phyloP scores from a whole-genome alignment of 2,329 filamentous ascomycete genomes.

The Hypocreales sp. region DNA sequence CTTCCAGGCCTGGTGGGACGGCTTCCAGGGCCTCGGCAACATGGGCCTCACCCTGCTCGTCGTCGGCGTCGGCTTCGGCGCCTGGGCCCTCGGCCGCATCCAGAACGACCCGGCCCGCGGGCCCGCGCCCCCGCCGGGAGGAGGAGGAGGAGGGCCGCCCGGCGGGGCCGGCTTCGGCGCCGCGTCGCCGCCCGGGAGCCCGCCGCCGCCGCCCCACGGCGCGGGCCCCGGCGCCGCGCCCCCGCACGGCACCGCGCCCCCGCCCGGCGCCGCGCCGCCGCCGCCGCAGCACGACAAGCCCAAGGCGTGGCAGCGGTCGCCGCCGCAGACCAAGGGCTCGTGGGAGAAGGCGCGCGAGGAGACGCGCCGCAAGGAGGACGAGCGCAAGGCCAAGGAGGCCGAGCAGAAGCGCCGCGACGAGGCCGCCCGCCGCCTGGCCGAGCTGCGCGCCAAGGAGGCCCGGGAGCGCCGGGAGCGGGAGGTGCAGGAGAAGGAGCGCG shows the following conservation, averaged over 20 bases:
- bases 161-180: conserved; percentile 14
- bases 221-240: conserved; percentile 2
- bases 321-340: conserved; percentile 23
- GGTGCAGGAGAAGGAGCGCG: conserved; percentile 20
- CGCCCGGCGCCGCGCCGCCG: conserved; percentile 1
- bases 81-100: conserved; percentile 45
- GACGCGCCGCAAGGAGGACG: conserved; percentile 45
- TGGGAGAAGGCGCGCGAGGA: conserved; percentile 61
- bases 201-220: conserved; percentile 15
- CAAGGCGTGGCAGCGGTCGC: conserved; percentile 6
- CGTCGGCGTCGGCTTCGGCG: conserved; percentile 56
- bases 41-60: conserved; percentile 59
- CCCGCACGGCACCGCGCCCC: conserved; percentile 3
- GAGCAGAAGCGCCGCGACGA: conserved; percentile 45
- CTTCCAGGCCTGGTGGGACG: conserved; percentile 56
- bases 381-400: conserved; percentile 43
- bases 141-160: conserved; percentile 5
- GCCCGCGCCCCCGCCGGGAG: conserved; percentile 7
- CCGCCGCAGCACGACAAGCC: conserved; percentile 7
- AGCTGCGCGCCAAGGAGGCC: conserved; percentile 40
- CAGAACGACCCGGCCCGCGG: conserved; percentile 15
- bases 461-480: conserved; percentile 27
- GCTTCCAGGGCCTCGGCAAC: conserved; percentile 56
- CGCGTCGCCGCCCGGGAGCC: conserved; percentile 7
- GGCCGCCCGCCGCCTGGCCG: conserved; percentile 33